Base-by-base conservation (phyloP, 768 basidiomycete species). In the Rhizopogon vesiculosus region DNA sequence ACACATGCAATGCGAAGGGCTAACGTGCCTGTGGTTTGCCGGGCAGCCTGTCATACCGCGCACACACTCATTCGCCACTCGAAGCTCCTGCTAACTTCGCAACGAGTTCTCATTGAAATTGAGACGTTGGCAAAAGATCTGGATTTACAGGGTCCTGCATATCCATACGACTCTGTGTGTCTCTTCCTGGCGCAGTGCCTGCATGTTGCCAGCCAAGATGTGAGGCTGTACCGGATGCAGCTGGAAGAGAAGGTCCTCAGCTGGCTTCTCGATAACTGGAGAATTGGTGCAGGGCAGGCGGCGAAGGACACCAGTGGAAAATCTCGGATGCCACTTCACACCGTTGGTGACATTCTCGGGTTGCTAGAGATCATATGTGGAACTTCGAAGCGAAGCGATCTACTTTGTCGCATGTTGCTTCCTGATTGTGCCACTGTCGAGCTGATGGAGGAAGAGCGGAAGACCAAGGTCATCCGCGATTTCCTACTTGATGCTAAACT, bases 121-220 rank as follows among this genome's bases (percentile, higher is more conserved):
- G 93, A 93, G 65, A 75, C 78, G 0, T 74, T 98, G 45, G 80
- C 85, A 1, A 87, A 86, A 58, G 91, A 96, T 59, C 75, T 99
- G 56, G 88, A 92, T 59, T 80, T 97, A 15, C 96, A 98, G 71
- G 95, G 94, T 0, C 94, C 95, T 2, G 74, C 84, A 13, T 86
- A 82, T 62, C 93, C 94, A 0, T 89, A 81, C 62, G 97, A 99
- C 65, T 85, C 95, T 1, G 92, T 96, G 40, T 97, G 95, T 74
- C 75, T 77, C 55, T 93, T 98, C 66, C 76, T 98, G 45, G 73
- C 81, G 5, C 74, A 80, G 28, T 87, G 84, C 54, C 74, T 98
- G 45, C 78, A 75, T 16, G 74, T 92, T 22, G 86, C 92, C 0
- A 84, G 81, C 56, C 85, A 87, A 64, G 93, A 98, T 64, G 86